Percentiles rank a stretch among this genome's conserved stretches.
phyloP scores from a whole-genome alignment of 2,329 filamentous ascomycete genomes.

The Mariannaea sp. region DNA sequence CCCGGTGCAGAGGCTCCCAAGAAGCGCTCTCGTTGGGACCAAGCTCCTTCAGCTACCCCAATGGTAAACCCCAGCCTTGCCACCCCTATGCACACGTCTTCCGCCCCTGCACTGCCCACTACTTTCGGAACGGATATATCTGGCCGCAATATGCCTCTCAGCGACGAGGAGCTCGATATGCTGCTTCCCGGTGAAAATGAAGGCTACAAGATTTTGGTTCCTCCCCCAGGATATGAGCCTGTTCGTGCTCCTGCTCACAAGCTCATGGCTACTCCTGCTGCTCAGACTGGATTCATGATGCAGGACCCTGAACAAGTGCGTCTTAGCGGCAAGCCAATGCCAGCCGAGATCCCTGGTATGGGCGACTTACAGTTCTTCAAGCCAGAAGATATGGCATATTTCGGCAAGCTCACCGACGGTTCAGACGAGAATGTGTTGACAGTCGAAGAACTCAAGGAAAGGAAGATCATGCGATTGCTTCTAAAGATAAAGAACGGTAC shows the following conservation, averaged over 20 bases:
- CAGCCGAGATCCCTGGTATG: conserved; percentile 93
- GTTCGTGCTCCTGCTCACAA: conserved; percentile 77
- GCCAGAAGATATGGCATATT: conserved; percentile 97
- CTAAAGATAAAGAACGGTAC: conserved; percentile 99
- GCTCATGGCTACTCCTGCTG: conserved; percentile 72
- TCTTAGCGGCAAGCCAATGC: conserved; percentile 84
- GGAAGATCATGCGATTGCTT: conserved; percentile 96
- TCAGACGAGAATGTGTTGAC: conserved; percentile 89
- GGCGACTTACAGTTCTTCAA: conserved; percentile 98
- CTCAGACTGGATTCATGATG: conserved; percentile 93
- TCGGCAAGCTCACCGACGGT: conserved; percentile 94
- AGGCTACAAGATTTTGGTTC: conserved; percentile 89
- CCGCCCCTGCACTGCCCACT: conserved; percentile 56
- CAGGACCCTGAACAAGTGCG: conserved; percentile 88
- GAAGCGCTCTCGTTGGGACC: conserved; percentile 88
- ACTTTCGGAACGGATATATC: conserved; percentile 83
- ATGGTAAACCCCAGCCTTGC: conserved; percentile 74
- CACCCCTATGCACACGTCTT: conserved; percentile 76
- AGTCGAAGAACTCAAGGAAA: conserved; percentile 94
- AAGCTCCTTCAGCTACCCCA: conserved; percentile 81
- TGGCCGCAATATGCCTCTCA: conserved; percentile 77
- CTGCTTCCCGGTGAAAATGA: conserved; percentile 88
- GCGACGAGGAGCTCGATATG: conserved; percentile 91
- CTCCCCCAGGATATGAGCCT: conserved; percentile 90
- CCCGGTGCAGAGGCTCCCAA: conserved; percentile 66